Evolutionary conservation across 371 early-diverging fungal genomes (phyloP), one percentile per base, ranked within the genome.

Genomic region (Apophysomyces trapeziformis): DNA sequence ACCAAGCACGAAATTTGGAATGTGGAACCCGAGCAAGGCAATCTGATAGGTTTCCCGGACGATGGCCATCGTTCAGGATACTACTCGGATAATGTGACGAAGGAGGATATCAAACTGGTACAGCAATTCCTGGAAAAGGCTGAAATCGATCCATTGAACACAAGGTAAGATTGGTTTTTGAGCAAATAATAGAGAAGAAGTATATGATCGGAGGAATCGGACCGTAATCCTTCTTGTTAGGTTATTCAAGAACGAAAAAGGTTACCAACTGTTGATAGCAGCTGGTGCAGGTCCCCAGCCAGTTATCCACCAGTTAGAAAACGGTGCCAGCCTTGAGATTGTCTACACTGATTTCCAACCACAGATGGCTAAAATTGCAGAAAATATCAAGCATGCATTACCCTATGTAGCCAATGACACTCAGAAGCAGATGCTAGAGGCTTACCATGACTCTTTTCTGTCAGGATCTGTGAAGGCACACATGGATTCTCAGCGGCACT

Each of bases 31-130:
- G 68, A 64, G 9, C 67, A 79, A 7, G 67, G 67, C 47, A 79
- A 77, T 37, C 70, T 86, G 60, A 63, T 87, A 38, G 90, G 90
- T 5, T 89, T 75, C 68, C 83, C 85, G 18, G 84, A 82, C 43
- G 85, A 87, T 36, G 90, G 90, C 1, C 87, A 89, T 68, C 67
- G 83, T 6, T 76, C 85, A 7, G 85, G 85, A 4, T 89, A 85
- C 68, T 89, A 89, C 68, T 66, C 76, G 7, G 50, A 58, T 6
- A 79, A 85, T 47, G 63, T 85, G 9, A 77, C 80, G 60, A 80
- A 88, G 60, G 78, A 68, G 0, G 90, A 89, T 18, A 83, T 85
- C 61, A 68, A 75, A 11, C 13, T 71, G 11, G 85, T 89, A 1
- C 85, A 87, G 63, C 66, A 67, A 7, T 75, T 72, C 38, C 74